Percentiles rank a stretch among this genome's conserved stretches.
These are phyloP conservation scores for Aphanomyces euteiches DNA, from an alignment of 352 stramenopile genomes.

Conservation along the genomic window DNA sequence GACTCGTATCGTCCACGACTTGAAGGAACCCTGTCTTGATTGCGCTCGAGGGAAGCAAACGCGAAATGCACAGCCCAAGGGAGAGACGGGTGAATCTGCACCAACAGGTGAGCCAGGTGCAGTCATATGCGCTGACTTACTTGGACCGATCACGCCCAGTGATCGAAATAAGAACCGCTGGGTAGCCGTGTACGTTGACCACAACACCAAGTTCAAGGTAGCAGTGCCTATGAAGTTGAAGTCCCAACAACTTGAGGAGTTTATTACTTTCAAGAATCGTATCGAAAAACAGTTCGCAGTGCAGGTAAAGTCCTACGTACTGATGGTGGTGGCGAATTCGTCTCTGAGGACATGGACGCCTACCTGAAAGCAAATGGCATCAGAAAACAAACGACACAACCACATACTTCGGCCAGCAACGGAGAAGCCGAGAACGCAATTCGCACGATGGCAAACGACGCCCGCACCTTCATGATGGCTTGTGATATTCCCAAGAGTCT, in stretches of 20 bases:
- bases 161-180: constrained; percentile 10
- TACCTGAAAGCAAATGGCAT: not conserved
- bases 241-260: not conserved
- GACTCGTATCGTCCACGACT: not conserved
- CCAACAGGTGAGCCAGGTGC: not conserved
- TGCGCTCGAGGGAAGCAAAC: constrained; percentile 1
- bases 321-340: constrained; percentile 2
- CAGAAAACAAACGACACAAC: not conserved
- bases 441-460: not conserved
- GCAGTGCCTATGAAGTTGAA: constrained; percentile 4
- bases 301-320: not conserved
- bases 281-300: not conserved
- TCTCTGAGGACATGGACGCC: not conserved
- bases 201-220: not conserved
- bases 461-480: not conserved
- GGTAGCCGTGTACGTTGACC: constrained; percentile 4
- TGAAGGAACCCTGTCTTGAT: not conserved
- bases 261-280: not conserved
- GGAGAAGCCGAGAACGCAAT: constrained; percentile 7
- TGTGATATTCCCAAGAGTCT: not conserved
- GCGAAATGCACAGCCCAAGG: constrained; percentile 2
- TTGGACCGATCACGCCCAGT: not conserved
- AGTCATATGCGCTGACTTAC: constrained; percentile 4
- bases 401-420: not conserved
- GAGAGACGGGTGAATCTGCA: not conserved